A percentile compares a stretch with the other conserved stretches of the same genome.
These are phyloP conservation scores for Phlebiopsis flavidoalba DNA, from an alignment of 768 basidiomycete genomes.

Conservation along the genomic window DNA sequence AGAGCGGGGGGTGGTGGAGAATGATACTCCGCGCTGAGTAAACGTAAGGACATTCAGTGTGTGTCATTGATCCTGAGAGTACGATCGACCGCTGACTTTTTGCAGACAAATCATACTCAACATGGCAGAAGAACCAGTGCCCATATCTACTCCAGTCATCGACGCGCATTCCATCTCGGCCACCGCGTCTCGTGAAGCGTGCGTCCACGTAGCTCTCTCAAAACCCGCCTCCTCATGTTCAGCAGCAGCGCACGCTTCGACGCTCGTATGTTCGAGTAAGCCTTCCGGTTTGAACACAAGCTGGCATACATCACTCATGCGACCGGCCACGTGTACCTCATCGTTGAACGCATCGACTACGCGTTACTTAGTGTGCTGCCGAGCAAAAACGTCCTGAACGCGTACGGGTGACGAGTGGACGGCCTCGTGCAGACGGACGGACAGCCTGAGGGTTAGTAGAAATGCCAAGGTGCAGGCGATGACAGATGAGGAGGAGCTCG, in stretches of 20 bases:
- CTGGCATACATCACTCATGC: conserved; percentile 71
- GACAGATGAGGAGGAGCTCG: conserved; percentile 35
- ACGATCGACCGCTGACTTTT: too few species aligned
- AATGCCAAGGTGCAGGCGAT: conserved; percentile 22
- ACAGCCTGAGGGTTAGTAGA: conserved; percentile 40
- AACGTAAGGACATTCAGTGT: too few species aligned
- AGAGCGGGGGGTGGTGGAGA: too few species aligned
- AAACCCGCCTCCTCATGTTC: background rate
- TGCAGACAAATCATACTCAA: too few species aligned
- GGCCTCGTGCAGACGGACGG: conserved; percentile 16
- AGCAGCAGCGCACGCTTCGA: conserved; percentile 48
- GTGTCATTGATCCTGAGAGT: too few species aligned
- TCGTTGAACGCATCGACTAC: conserved; percentile 84
- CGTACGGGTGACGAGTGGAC: conserved; percentile 40
- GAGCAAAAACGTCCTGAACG: conserved; percentile 82
- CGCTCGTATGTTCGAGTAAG: conserved; percentile 55
- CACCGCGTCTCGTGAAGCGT: conserved; percentile 12
- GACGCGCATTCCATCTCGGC: conserved; percentile 10
- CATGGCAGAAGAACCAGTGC: conserved; percentile 13
- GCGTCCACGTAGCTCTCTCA: background rate
- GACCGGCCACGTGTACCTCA: conserved; percentile 68
- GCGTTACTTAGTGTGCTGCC: conserved; percentile 81
- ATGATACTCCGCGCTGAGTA: too few species aligned
- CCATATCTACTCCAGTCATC: conserved; percentile 5
- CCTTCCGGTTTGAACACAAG: conserved; percentile 55